A percentile compares a stretch with the other conserved stretches of the same genome.
phyloP scores from a whole-genome alignment of 371 early-diverging fungal species.

The Mortierella sp. region DNA sequence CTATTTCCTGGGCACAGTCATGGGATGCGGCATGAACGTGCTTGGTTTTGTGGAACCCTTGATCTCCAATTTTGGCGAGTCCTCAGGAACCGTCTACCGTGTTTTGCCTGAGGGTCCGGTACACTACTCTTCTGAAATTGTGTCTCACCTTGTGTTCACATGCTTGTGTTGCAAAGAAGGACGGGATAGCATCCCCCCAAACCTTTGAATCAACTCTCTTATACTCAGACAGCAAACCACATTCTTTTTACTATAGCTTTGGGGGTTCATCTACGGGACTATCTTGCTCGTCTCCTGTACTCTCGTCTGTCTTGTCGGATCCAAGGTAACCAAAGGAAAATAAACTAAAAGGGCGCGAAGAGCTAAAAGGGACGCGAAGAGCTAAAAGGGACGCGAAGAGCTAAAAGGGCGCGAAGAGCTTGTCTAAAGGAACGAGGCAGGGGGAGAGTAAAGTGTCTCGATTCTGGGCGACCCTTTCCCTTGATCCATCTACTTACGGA shows the following conservation, averaged over 20 bases:
- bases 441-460: background rate
- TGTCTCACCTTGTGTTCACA: background rate
- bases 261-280: constrained; percentile 66
- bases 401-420: background rate
- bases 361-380: too few species aligned
- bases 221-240: background rate
- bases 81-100: constrained; percentile 61
- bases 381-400: too few species aligned
- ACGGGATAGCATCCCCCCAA: background rate
- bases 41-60: constrained; percentile 76
- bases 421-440: background rate
- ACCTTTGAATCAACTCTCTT: background rate
- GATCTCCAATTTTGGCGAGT: constrained; percentile 67
- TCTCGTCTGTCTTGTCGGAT: constrained; percentile 65
- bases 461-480: background rate
- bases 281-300: constrained; percentile 64
- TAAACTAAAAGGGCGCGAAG: background rate
- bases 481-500: background rate
- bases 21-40: constrained; percentile 72
- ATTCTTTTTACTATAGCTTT: constrained; percentile 28
- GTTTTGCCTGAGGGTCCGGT: constrained; percentile 68
- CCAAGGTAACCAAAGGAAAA: constrained; percentile 41
- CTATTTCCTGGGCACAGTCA: constrained; percentile 72
- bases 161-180: background rate
- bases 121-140: background rate